phyloP scores from a whole-genome alignment of 2,329 filamentous ascomycete genomes.

The Cordyceps farinosa region DNA sequence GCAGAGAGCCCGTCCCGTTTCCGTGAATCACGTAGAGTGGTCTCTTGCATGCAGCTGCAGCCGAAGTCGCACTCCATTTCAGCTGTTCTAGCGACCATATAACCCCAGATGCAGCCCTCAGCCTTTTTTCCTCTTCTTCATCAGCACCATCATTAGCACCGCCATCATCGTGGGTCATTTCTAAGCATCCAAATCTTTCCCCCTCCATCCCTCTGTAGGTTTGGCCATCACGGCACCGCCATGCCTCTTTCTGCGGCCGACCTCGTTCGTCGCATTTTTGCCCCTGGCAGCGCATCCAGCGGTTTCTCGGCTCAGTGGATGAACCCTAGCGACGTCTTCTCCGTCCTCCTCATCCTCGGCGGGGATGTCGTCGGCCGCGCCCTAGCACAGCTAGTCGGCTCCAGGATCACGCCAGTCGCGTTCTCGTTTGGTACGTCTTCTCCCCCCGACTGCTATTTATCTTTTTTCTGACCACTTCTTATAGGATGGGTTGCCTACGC shows the following conservation, averaged over 20 bases:
- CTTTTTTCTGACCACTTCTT: not conserved
- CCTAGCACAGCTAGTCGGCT: slow-evolving; percentile 30
- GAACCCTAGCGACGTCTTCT: slow-evolving; percentile 25
- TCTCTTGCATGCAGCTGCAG: too few species aligned
- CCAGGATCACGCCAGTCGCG: slow-evolving; percentile 27
- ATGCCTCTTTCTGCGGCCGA: not conserved
- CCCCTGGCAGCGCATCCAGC: not conserved
- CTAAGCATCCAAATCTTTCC: too few species aligned
- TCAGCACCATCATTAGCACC: too few species aligned
- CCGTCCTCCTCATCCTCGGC: slow-evolving; percentile 34
- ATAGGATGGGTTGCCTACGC: slow-evolving; percentile 29
- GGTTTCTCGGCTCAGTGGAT: slow-evolving; percentile 14
- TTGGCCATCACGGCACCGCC: not conserved
- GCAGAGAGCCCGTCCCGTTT: too few species aligned
- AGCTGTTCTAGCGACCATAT: too few species aligned
- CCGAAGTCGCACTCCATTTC: too few species aligned
- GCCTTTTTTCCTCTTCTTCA: too few species aligned
- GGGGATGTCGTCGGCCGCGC: slow-evolving; percentile 32
- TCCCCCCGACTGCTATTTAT: not conserved
- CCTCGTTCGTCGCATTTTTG: not conserved
- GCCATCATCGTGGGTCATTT: too few species aligned
- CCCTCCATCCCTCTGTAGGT: too few species aligned
- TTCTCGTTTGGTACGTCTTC: slow-evolving; percentile 18
- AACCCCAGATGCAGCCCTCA: too few species aligned
- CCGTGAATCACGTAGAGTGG: too few species aligned